Evolutionary conservation across 257 asterid species (phyloP), one percentile per base, ranked within the genome.

Genomic region (Apocynum venetum): DNA sequence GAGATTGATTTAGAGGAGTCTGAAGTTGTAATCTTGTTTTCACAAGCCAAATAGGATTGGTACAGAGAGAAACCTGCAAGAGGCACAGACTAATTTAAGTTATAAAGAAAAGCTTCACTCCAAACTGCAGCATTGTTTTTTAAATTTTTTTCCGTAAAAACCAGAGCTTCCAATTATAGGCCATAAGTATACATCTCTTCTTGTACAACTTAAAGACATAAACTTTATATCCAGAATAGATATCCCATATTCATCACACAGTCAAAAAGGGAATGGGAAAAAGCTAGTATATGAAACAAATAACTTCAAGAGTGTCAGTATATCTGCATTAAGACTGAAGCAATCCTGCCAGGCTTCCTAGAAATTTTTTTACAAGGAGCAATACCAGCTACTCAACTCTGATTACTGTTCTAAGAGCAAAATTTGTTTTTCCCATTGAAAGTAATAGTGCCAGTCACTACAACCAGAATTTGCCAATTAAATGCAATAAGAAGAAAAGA

Each of bases 1-100:
- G 96, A 81, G 79, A 86, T 77, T 89, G 85, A 85, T 76, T 90
- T 66, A 83, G 90, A 69, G 97, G 95, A 76, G 92, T 89, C 90
- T 96, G 99, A 80, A 93, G 97, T 86, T 96, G 99, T 87, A 96
- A 86, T 88, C 98, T 91, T 85, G 98, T 96, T 84, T 96, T 96
- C 80, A 96, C 96, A 84, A 96, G 88, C 99, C 99, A 93, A 81
- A 96, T 72, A 80, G 99, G 99, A 87, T 96, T 93, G 81, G 98
- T 96, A 82, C 91, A 93, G 4, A 90, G 72, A 79, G 87, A 85
- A 67, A 90, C 98, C 98, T 96, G 83, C 78, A 69, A 78, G 19
- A 78, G 38, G 76, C 72, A 87, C 71, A 76, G 71, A 53, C 15
- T 64, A 60, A 79, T 76, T 43, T 63, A 67, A 41, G 31, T 15